phyloP scores from a whole-genome alignment of 805 yeast genomes.

The Kuraishia ogatae region DNA sequence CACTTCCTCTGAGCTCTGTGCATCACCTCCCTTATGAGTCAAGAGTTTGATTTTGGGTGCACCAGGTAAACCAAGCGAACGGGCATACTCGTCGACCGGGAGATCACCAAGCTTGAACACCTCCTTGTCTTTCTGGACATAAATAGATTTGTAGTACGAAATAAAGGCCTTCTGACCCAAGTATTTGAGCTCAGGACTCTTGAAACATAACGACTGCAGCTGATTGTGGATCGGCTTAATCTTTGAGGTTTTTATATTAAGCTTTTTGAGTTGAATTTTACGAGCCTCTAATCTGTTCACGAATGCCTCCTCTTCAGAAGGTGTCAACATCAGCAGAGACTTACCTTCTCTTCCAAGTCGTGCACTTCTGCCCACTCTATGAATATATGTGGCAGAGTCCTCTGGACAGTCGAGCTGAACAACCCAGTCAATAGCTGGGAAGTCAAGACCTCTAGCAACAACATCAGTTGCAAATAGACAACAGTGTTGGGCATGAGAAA shows the following conservation, averaged over 20 bases:
- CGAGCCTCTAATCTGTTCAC: slow-evolving; percentile 50
- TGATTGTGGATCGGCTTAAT: slow-evolving; percentile 72
- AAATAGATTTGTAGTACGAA: slow-evolving; percentile 79
- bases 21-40: slow-evolving; percentile 30
- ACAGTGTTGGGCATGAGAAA: slow-evolving; percentile 68
- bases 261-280: slow-evolving; percentile 60
- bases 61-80: slow-evolving; percentile 87
- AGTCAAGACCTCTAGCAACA: slow-evolving; percentile 87
- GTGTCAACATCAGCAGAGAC: slow-evolving; percentile 74
- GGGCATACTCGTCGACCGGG: slow-evolving; percentile 79
- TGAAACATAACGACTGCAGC: slow-evolving; percentile 82
- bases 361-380: slow-evolving; percentile 86
- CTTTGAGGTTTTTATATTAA: slow-evolving; percentile 69
- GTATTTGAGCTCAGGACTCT: slow-evolving; percentile 86
- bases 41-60: slow-evolving; percentile 85
- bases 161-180: slow-evolving; percentile 94
- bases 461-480: slow-evolving; percentile 87
- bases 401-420: slow-evolving; percentile 89
- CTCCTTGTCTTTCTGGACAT: slow-evolving; percentile 80
- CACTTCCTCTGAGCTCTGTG: slow-evolving; percentile 25
- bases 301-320: slow-evolving; percentile 76
- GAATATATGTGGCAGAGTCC: slow-evolving; percentile 82
- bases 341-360: slow-evolving; percentile 80
- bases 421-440: slow-evolving; percentile 95
- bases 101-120: slow-evolving; percentile 71